Percentiles rank a stretch among this genome's conserved stretches.
Evolutionary conservation across 306 rosid genomes (phyloP).

Genomic region (Glycine soja): DNA sequence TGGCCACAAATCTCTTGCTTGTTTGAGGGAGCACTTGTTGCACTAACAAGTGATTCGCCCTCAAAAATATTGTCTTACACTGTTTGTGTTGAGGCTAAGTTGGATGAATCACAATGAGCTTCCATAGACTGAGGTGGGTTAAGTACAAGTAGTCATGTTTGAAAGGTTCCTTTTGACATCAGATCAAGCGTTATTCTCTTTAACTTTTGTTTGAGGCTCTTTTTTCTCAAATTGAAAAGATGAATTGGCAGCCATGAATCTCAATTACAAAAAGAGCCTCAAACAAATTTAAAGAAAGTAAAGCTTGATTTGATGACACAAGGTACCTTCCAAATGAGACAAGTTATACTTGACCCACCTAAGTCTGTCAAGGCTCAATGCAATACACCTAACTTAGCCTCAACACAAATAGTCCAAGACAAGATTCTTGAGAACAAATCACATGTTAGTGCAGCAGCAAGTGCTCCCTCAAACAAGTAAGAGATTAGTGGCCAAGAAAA

Average conservation of each 20-base stretch:
- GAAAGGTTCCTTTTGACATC: constrained; percentile 39
- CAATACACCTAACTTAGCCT: not conserved
- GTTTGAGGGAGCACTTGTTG: constrained; percentile 36
- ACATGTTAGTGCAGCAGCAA: not conserved
- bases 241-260: too few relatives aligned
- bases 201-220: too few relatives aligned
- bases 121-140: constrained; percentile 16
- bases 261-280: constrained; percentile 49
- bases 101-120: constrained; percentile 35
- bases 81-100: constrained; percentile 13
- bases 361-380: constrained; percentile 34
- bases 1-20: constrained; percentile 46
- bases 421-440: constrained; percentile 8
- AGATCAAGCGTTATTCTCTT: constrained; percentile 49
- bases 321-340: constrained; percentile 20
- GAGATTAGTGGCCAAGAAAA: constrained; percentile 48
- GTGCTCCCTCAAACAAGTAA: constrained; percentile 37
- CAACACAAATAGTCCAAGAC: not conserved
- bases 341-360: constrained; percentile 16
- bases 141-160: constrained; percentile 22
- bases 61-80: constrained; percentile 30
- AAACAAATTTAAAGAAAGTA: constrained; percentile 68
- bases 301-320: constrained; percentile 60
- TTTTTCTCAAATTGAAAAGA: too few relatives aligned
- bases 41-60: not conserved